A percentile compares a stretch with the other conserved stretches of the same genome.
Conservation (phyloP, 768 basidiomycete species). For the Pleurotus giganteus region DNA sequence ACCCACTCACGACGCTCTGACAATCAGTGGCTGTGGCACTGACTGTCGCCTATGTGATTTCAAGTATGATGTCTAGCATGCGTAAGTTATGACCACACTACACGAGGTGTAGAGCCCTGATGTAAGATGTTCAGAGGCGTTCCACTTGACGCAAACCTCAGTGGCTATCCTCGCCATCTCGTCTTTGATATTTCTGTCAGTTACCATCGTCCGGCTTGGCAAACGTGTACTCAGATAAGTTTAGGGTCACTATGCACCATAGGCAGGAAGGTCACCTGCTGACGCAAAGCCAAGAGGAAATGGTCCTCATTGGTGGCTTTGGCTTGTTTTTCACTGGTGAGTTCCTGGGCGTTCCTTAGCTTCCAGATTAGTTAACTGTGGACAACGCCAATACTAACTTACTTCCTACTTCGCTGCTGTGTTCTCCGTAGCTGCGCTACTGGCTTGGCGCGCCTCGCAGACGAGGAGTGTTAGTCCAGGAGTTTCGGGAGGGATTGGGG, state of each 20-base stretch:
- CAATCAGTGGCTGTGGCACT: constrained; percentile 47
- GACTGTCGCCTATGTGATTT: constrained; percentile 47
- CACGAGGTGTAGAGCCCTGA: neutral
- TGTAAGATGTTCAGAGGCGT: constrained; percentile 41
- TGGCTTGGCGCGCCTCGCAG: constrained; percentile 45
- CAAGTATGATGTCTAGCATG: constrained; percentile 46
- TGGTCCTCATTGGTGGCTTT: constrained; percentile 66
- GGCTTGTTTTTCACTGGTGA: constrained; percentile 78
- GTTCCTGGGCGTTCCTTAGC: constrained; percentile 19
- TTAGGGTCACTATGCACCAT: constrained; percentile 69
- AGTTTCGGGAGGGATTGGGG: constrained; percentile 14
- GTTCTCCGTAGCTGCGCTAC: constrained; percentile 29
- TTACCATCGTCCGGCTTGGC: constrained; percentile 10
- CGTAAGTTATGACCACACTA: constrained; percentile 29
- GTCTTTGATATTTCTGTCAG: constrained; percentile 66
- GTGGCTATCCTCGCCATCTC: constrained; percentile 68
- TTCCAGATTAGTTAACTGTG: neutral
- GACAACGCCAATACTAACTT: constrained; percentile 4
- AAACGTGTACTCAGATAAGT: constrained; percentile 1
- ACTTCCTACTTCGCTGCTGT: neutral
- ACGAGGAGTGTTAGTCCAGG: constrained; percentile 23
- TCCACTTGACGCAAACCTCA: constrained; percentile 71
- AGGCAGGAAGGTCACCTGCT: constrained; percentile 57
- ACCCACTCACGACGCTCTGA: neutral
- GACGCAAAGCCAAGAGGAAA: constrained; percentile 72